Conservation (phyloP, 495 filamentous ascomycete genomes). For the Trichodelitschia bisporula region DNA sequence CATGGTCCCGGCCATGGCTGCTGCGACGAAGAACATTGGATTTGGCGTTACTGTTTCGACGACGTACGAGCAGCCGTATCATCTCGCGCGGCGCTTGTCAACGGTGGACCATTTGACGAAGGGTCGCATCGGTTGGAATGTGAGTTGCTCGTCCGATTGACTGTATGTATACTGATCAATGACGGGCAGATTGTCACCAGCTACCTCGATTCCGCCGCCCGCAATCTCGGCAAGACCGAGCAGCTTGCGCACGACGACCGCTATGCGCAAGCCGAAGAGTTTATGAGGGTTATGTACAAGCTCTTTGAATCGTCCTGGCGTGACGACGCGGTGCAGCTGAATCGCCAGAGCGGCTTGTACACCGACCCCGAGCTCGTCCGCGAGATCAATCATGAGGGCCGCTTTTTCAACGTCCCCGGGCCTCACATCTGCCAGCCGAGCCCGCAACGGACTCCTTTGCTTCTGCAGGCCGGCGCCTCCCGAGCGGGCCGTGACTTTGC, state of each 20-base stretch:
- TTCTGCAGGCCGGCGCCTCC: constrained; percentile 40
- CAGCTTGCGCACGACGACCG: constrained; percentile 36
- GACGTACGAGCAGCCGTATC: constrained; percentile 32
- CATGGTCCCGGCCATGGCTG: constrained; percentile 28
- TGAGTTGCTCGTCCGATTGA: too few relatives aligned
- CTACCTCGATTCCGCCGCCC: constrained; percentile 32
- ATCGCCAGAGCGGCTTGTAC: constrained; percentile 26
- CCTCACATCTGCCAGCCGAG: constrained; percentile 33
- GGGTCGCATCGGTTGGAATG: constrained; percentile 37
- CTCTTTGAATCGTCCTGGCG: constrained; percentile 40
- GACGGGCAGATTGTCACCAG: constrained; percentile 41
- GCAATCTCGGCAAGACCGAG: constrained; percentile 28
- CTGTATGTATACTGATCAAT: too few relatives aligned
- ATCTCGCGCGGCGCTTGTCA: constrained; percentile 32
- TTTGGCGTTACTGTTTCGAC: constrained; percentile 32
- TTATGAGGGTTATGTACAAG: constrained; percentile 30
- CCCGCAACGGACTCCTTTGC: constrained; percentile 35
- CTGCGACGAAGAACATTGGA: constrained; percentile 26
- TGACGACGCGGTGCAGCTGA: constrained; percentile 23
- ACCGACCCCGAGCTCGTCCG: constrained; percentile 29
- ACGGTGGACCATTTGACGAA: constrained; percentile 37
- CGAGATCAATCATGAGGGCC: constrained; percentile 31
- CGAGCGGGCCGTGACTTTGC: constrained; percentile 31
- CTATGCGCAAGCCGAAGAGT: constrained; percentile 36
- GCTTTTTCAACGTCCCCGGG: constrained; percentile 27